Percentiles rank a stretch among this genome's conserved stretches.
Evolutionary conservation across 2,329 filamentous ascomycete species (phyloP).

Genomic region (Dactylellina parvicollis): DNA sequence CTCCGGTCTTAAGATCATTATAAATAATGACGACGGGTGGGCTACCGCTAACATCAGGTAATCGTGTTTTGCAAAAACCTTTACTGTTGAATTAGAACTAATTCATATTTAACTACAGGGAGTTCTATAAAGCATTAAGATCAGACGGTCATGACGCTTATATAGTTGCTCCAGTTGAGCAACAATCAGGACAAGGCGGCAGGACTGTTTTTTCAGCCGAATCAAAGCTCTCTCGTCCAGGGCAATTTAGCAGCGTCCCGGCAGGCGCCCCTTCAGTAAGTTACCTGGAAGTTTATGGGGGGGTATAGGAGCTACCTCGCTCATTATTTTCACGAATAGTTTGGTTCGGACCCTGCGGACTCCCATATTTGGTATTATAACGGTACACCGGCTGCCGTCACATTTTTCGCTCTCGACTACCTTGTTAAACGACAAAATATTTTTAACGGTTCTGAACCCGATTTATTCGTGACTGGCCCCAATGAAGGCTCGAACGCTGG

Average conservation of each 20-base stretch:
- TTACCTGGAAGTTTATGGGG: not conserved
- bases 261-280: slow-evolving; percentile 64
- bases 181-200: slow-evolving; percentile 65
- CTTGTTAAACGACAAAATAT: slow-evolving; percentile 64
- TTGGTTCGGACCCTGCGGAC: slow-evolving; percentile 66
- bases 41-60: slow-evolving; percentile 61
- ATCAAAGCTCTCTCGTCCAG: slow-evolving; percentile 62
- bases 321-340: slow-evolving; percentile 12
- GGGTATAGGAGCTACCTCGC: no score
- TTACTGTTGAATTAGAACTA: not conserved
- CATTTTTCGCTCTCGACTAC: slow-evolving; percentile 69
- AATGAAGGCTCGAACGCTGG: slow-evolving; percentile 69
- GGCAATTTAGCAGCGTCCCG: slow-evolving; percentile 65
- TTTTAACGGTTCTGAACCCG: slow-evolving; percentile 65
- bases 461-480: slow-evolving; percentile 68
- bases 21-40: slow-evolving; percentile 62
- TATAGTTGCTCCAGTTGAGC: slow-evolving; percentile 62
- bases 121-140: slow-evolving; percentile 62
- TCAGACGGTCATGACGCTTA: slow-evolving; percentile 62
- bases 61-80: not conserved
- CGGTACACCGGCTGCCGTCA: slow-evolving; percentile 68
- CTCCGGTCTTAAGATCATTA: slow-evolving; percentile 36
- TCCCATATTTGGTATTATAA: slow-evolving; percentile 71
- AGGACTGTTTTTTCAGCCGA: slow-evolving; percentile 63
- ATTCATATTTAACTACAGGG: slow-evolving; percentile 52